These are phyloP conservation scores for Ophiostoma novo-ulmi DNA, from an alignment of 2,329 filamentous ascomycete species.

Conservation along the genomic window DNA sequence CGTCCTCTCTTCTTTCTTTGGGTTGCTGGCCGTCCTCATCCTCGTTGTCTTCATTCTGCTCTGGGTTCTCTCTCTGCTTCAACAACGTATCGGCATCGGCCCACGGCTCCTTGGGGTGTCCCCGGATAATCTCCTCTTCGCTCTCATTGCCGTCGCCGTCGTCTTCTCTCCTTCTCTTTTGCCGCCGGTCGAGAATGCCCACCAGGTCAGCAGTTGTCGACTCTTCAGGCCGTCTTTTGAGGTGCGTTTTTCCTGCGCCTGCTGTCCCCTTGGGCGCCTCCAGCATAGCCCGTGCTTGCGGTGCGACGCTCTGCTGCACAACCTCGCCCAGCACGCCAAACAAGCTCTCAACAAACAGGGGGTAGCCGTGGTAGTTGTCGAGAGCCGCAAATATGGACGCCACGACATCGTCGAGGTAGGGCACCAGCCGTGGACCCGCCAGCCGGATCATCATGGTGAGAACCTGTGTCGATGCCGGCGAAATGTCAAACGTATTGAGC, in stretches of 20 bases:
- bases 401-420: slow-evolving; percentile 86
- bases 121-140: slow-evolving; percentile 27
- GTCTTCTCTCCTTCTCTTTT: slow-evolving; percentile 30
- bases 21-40: slow-evolving; percentile 35
- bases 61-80: slow-evolving; percentile 25
- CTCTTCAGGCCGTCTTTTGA: not conserved
- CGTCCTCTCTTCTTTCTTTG: slow-evolving; percentile 30
- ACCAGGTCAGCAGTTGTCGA: slow-evolving; percentile 22
- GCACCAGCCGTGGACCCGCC: slow-evolving; percentile 73
- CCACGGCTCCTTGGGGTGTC: slow-evolving; percentile 39
- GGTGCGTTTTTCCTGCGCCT: not conserved
- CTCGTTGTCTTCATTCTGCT: slow-evolving; percentile 31
- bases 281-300: slow-evolving; percentile 41
- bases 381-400: slow-evolving; percentile 86
- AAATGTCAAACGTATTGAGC: slow-evolving; percentile 86
- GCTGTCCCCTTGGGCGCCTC: slow-evolving; percentile 33
- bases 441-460: slow-evolving; percentile 90
- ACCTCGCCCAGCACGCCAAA: slow-evolving; percentile 79
- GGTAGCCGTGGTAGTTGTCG: slow-evolving; percentile 94
- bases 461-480: slow-evolving; percentile 84
- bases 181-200: slow-evolving; percentile 19
- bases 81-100: slow-evolving; percentile 31
- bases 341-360: slow-evolving; percentile 74
- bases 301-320: slow-evolving; percentile 71
- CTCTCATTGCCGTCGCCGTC: slow-evolving; percentile 29